A percentile compares a stretch with the other conserved stretches of the same genome.
These are phyloP conservation scores for Colletotrichum spaethianum DNA, from an alignment of 2,329 filamentous ascomycete genomes.

Conservation along the genomic window DNA sequence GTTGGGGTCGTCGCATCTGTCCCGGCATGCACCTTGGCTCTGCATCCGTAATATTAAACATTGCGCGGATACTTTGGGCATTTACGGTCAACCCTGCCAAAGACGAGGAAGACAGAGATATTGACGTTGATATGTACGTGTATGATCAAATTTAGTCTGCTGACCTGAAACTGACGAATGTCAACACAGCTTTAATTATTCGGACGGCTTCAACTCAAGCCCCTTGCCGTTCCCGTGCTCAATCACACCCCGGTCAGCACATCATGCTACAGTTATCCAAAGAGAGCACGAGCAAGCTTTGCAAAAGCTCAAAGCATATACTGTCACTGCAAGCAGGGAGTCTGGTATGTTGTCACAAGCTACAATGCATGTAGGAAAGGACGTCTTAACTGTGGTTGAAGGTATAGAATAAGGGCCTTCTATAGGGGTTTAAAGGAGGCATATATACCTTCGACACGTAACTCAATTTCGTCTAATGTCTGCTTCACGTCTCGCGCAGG, in stretches of 20 bases:
- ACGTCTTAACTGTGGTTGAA: too few relatives aligned
- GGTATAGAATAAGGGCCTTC: too few relatives aligned
- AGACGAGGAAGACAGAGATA: conserved; percentile 36
- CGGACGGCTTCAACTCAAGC: conserved; percentile 59
- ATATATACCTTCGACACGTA: too few relatives aligned
- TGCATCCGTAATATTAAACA: conserved; percentile 61
- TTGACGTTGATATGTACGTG: conserved; percentile 57
- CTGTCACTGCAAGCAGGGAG: conserved; percentile 42
- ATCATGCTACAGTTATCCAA: conserved; percentile 51
- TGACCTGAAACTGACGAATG: not conserved
- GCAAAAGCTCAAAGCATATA: conserved; percentile 47
- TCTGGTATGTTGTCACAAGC: conserved; percentile 39
- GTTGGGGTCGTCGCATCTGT: conserved; percentile 59
- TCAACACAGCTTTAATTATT: conserved; percentile 54
- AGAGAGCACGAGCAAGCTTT: conserved; percentile 48
- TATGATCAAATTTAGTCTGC: not conserved
- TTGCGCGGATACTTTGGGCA: conserved; percentile 67
- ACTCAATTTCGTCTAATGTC: too few relatives aligned
- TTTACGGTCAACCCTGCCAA: conserved; percentile 56
- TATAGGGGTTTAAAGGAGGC: too few relatives aligned
- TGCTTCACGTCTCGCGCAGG: too few relatives aligned
- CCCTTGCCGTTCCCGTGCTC: conserved; percentile 58
- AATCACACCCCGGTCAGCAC: conserved; percentile 52
- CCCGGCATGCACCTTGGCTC: conserved; percentile 66
- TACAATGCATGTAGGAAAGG: too few relatives aligned